Evolutionary conservation across 2,329 filamentous ascomycete species (phyloP), one percentile per base, ranked within the genome.

Genomic region (Sarocladiaceae sp.): DNA sequence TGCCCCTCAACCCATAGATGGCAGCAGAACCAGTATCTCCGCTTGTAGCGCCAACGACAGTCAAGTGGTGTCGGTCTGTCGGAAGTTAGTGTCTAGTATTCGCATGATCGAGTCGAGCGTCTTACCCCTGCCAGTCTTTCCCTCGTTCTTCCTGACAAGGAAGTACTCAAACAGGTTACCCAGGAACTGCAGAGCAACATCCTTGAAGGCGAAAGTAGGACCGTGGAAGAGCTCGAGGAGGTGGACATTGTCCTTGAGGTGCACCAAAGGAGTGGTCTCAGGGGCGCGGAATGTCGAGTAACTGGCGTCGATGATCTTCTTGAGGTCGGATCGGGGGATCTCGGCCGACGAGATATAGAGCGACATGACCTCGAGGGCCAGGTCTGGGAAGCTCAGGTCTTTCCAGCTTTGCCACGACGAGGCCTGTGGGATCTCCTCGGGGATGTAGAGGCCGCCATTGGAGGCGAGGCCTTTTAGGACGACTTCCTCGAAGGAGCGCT

Each of bases 131-230:
- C 84, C 83, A 25, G 76, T 73, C 73, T 88, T 90, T 58, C 80
- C 82, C 65, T 81, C 64, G 59, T 94, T 94, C 68, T 82, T 83
- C 59, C 88, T 76, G 4, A 86, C 79, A 12, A 94, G 76, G 68
- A 94, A 93, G 68, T 93, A 94, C 69, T 95, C 89, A 59, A 95
- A 97, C 2, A 99, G 76, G 64, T 99, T 97, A n/a, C 94, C 94
- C 2, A 99, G 74, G 65, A 97, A 94, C 62, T 97, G 93, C 56
- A 97, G 76, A 15, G 92, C 92, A 50, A 92, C 88, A 70, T 97
- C 93, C 72, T 97, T 96, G 77, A 97, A 97, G 2, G 93, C 88
- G 66, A 91, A 97, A 1, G 87, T 97, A 4, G 92, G 94, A 1
- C 94, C 94, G 67, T 97, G 93, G 78, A 97, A 99, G 39, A 99